Evolutionary conservation across 441 rosid genomes (phyloP).

Genomic region (Monsonia emarginata): DNA sequence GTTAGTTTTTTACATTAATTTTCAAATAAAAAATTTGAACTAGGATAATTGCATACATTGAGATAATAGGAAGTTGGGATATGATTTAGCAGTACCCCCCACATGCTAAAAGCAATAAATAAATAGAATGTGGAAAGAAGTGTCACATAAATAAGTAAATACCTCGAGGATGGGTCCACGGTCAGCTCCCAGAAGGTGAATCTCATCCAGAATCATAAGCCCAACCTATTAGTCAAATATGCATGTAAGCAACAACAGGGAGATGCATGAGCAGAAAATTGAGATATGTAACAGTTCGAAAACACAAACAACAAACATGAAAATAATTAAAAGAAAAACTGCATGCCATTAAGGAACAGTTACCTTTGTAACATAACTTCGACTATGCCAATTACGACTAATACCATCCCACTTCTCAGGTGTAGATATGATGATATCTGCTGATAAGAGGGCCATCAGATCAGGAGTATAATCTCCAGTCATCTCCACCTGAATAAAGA

Average conservation of each 20-base stretch:
- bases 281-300: neutral
- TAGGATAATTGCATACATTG: neutral
- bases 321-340: slow-evolving; percentile 17
- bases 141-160: slow-evolving; percentile 18
- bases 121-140: neutral
- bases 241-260: slow-evolving; percentile 13
- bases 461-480: slow-evolving; percentile 99
- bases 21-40: neutral
- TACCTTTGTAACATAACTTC: slow-evolving; percentile 96
- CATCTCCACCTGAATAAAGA: slow-evolving; percentile 76
- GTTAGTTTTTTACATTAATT: neutral
- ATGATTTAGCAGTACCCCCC: neutral
- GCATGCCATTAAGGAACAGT: neutral
- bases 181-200: slow-evolving; percentile 96
- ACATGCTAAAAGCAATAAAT: neutral
- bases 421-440: slow-evolving; percentile 93
- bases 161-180: slow-evolving; percentile 99
- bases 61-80: neutral
- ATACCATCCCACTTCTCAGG: slow-evolving; percentile 99
- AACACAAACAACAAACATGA: slow-evolving; percentile 11
- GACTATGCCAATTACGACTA: slow-evolving; percentile 97
- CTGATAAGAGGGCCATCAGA: slow-evolving; percentile 89
- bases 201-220: slow-evolving; percentile 94
- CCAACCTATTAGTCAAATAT: slow-evolving; percentile 62
- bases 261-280: slow-evolving; percentile 9